These are phyloP conservation scores for Hypocrella siamensis DNA, from an alignment of 2,329 filamentous ascomycete species.

Conservation along the genomic window DNA sequence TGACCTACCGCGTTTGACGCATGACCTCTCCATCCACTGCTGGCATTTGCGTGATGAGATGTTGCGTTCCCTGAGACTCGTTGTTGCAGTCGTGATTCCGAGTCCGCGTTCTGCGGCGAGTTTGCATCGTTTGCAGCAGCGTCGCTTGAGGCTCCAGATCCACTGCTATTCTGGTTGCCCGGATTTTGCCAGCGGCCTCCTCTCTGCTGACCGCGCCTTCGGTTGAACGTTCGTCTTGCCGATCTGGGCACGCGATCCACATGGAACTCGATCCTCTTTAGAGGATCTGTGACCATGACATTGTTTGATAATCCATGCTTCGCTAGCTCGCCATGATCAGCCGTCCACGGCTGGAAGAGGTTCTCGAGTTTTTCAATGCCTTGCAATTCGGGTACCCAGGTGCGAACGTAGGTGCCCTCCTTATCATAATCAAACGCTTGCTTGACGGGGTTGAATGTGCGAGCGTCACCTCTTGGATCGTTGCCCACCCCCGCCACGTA, in stretches of 20 bases:
- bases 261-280: conserved; percentile 49
- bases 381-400: conserved; percentile 56
- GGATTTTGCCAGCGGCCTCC: conserved; percentile 7
- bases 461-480: conserved; percentile 52
- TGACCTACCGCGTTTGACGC: no score
- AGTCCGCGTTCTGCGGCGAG: no score
- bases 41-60: no score
- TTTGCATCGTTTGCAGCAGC: conserved; percentile 1
- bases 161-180: neutral
- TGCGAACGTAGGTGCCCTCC: conserved; percentile 51
- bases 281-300: conserved; percentile 50
- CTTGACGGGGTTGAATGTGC: conserved; percentile 73
- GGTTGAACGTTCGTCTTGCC: conserved; percentile 9
- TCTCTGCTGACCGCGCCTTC: conserved; percentile 10
- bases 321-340: conserved; percentile 40
- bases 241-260: conserved; percentile 32
- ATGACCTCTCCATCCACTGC: no score
- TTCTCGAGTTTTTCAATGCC: conserved; percentile 35
- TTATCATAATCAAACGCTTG: conserved; percentile 66
- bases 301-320: conserved; percentile 38
- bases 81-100: no score
- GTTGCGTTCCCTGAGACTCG: no score
- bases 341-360: conserved; percentile 56
- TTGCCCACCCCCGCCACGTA: conserved; percentile 70
- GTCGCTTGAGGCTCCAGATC: conserved; percentile 1